Conservation (phyloP, 495 filamentous ascomycete genomes). For the Pyronema domesticum region DNA sequence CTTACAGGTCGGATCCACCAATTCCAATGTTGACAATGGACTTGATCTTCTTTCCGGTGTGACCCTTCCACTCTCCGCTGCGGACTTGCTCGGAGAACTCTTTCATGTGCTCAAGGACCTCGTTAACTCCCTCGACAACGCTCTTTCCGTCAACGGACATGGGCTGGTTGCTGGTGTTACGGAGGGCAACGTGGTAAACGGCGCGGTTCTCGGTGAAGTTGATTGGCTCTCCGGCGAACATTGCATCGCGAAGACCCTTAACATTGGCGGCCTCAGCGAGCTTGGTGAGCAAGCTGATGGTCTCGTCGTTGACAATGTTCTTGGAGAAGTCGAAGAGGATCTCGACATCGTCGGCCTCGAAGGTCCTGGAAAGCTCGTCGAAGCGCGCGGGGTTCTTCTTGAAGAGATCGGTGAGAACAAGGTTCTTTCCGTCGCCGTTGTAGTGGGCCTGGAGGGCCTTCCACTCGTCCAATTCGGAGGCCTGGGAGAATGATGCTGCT, state of each 20-base stretch:
- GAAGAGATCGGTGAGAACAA: constrained; percentile 87
- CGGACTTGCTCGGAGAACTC: constrained; percentile 88
- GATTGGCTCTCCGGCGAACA: constrained; percentile 96
- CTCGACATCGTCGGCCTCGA: constrained; percentile 53
- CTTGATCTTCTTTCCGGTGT: constrained; percentile 90
- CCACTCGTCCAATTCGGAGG: constrained; percentile 70
- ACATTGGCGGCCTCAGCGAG: constrained; percentile 78
- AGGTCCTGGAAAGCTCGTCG: constrained; percentile 70
- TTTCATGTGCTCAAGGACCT: constrained; percentile 89
- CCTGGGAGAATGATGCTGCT: constrained; percentile 44
- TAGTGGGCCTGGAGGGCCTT: constrained; percentile 76
- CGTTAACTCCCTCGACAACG: constrained; percentile 86
- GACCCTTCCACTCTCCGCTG: constrained; percentile 94
- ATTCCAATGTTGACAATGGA: constrained; percentile 97
- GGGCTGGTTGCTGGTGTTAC: constrained; percentile 65
- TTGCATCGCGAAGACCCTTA: constrained; percentile 84
- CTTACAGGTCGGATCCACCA: constrained; percentile 92
- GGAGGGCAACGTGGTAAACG: constrained; percentile 85
- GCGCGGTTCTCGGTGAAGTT: constrained; percentile 97
- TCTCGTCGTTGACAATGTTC: constrained; percentile 92
- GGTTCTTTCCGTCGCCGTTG: constrained; percentile 59
- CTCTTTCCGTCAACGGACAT: constrained; percentile 91
- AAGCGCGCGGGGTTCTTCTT: constrained; percentile 75
- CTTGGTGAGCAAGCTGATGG: constrained; percentile 64
- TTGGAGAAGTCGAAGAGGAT: constrained; percentile 98